phyloP scores from a whole-genome alignment of 106 monocot genomes.

The Phalaenopsis aphrodite region DNA sequence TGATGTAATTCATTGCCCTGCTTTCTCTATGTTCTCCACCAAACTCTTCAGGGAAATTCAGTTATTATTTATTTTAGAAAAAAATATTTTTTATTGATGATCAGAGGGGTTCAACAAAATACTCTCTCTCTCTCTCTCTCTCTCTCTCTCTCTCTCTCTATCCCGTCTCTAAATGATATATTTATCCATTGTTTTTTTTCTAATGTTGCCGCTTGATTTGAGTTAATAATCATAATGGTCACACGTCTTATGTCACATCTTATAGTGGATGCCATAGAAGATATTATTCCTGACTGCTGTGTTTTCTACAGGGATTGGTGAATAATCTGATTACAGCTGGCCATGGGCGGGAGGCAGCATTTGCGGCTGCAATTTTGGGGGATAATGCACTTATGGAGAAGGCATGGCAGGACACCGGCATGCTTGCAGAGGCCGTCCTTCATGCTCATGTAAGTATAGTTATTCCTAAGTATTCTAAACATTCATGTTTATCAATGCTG shows the following conservation, averaged over 20 bases:
- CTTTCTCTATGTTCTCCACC: too few species aligned
- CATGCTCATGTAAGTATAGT: conserved; percentile 80
- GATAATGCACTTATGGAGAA: conserved; percentile 98
- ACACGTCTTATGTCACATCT: not conserved
- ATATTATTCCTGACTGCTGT: not conserved
- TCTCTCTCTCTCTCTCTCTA: too few species aligned
- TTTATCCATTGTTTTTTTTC: not conserved
- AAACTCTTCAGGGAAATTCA: too few species aligned
- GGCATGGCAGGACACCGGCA: conserved; percentile 99
- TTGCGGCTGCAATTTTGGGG: conserved; percentile 93
- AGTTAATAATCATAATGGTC: not conserved
- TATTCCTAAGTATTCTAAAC: not conserved
- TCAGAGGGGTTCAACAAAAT: too few species aligned
- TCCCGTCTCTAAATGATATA: too few species aligned
- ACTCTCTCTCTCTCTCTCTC: too few species aligned
- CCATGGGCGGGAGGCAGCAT: conserved; percentile 99
- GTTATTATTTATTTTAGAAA: too few species aligned
- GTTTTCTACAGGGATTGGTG: conserved; percentile 54
- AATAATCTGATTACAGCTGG: conserved; percentile 85
- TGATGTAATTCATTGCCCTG: too few species aligned
- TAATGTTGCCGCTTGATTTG: not conserved
- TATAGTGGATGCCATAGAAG: not conserved
- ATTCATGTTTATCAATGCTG: not conserved
- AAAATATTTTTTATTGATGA: too few species aligned
- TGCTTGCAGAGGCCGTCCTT: conserved; percentile 94